A percentile compares a stretch with the other conserved stretches of the same genome.
These are phyloP conservation scores for Boletus rubescentipes DNA, from an alignment of 768 basidiomycete genomes.

Conservation along the genomic window DNA sequence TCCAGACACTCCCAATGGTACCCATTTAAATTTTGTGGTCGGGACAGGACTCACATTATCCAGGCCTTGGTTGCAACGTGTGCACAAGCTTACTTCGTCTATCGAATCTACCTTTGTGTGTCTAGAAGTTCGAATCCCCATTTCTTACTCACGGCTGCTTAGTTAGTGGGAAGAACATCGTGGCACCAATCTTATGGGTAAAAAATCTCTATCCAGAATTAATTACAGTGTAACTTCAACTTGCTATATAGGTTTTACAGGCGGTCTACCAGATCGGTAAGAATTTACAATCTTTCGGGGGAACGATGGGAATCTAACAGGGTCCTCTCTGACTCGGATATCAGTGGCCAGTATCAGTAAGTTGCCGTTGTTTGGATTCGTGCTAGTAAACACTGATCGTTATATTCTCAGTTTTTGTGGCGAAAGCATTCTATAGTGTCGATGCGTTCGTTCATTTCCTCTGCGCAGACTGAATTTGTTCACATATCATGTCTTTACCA, in stretches of 20 bases:
- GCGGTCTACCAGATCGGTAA: slow-evolving; percentile 5
- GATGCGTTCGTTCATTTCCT: slow-evolving; percentile 1
- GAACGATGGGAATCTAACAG: not conserved
- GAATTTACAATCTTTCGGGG: not conserved
- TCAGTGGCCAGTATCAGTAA: not conserved
- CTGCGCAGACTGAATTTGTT: not conserved
- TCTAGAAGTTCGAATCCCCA: not conserved
- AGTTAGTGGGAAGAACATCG: slow-evolving; percentile 5
- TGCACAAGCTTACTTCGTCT: not conserved
- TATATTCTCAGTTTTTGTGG: not conserved
- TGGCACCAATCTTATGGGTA: slow-evolving; percentile 8
- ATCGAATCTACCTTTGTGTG: slow-evolving; percentile 3
- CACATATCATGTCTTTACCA: not conserved
- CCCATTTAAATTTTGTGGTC: too few relatives aligned
- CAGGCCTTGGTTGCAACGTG: too few relatives aligned
- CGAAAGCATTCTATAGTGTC: not conserved
- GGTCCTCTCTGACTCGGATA: not conserved
- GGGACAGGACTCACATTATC: too few relatives aligned
- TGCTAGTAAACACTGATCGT: not conserved
- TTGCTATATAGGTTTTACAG: too few relatives aligned
- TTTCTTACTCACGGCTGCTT: not conserved
- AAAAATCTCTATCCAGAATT: not conserved
- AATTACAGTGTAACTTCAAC: too few relatives aligned
- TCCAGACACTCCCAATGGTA: too few relatives aligned
- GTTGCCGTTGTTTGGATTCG: not conserved